Conservation (phyloP, 176 grass and related monocot species). For the Triticum urartu region DNA sequence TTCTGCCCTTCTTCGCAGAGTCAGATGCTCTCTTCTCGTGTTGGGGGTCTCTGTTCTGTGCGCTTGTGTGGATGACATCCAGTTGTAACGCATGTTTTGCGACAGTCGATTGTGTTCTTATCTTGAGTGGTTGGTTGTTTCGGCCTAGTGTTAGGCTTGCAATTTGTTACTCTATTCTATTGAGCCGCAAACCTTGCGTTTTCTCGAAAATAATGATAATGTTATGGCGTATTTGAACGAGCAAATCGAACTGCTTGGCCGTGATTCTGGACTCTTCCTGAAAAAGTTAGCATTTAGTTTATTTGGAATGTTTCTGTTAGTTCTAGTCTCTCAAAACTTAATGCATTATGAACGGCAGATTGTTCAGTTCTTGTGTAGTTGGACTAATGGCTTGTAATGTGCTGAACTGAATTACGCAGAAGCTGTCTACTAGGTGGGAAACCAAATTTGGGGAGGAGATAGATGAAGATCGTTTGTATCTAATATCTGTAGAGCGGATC, state of each 20-base stretch:
- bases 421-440: constrained; percentile 78
- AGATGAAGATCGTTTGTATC: constrained; percentile 67
- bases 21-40: background rate
- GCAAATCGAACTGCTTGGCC: background rate
- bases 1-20: background rate
- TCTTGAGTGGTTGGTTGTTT: background rate
- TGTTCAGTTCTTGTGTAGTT: background rate
- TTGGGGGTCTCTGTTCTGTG: background rate
- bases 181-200: background rate
- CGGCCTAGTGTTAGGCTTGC: background rate
- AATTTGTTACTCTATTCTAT: background rate
- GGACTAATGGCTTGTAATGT: constrained; percentile 1
- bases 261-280: background rate
- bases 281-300: background rate
- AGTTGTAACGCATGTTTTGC: background rate
- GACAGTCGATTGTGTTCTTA: background rate
- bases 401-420: constrained; percentile 52
- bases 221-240: background rate
- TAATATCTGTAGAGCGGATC: constrained; percentile 79
- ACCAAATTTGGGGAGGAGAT: constrained; percentile 88
- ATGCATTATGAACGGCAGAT: background rate
- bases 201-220: background rate
- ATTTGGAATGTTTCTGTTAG: background rate
- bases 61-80: background rate
- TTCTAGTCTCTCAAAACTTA: constrained; percentile 11